Conservation (phyloP, 1,139 yeast species). For the Nakaseomyces uthaithaninus region DNA sequence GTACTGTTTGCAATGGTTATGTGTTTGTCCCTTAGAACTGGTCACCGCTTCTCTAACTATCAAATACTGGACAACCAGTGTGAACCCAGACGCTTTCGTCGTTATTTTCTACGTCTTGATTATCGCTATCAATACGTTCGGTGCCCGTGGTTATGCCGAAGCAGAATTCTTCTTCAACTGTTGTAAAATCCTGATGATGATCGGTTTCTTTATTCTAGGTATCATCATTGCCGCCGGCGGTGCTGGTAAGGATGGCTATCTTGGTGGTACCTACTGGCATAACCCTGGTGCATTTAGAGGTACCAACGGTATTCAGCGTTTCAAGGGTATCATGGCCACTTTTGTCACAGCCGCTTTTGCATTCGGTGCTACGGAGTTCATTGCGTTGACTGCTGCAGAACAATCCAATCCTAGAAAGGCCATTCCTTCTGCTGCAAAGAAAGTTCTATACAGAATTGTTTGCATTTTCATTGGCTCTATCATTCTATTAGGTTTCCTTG, state of each 20-base stretch:
- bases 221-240: conserved; percentile 61
- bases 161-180: conserved; percentile 57
- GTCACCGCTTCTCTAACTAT: conserved; percentile 71
- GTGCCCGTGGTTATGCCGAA: conserved; percentile 68
- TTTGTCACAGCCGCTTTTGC: conserved; percentile 85
- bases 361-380: conserved; percentile 74
- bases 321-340: conserved; percentile 76
- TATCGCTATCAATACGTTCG: conserved; percentile 50
- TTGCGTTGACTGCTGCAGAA: conserved; percentile 87
- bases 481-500: conserved; percentile 56
- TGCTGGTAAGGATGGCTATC: conserved; percentile 51
- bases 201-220: conserved; percentile 58
- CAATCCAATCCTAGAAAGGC: conserved; percentile 70
- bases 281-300: conserved; percentile 49
- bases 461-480: conserved; percentile 54
- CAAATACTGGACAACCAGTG: conserved; percentile 39
- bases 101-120: conserved; percentile 56
- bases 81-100: conserved; percentile 61
- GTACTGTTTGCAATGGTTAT: conserved; percentile 73
- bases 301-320: conserved; percentile 32
- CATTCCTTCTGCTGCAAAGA: conserved; percentile 67
- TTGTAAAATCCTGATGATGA: conserved; percentile 52
- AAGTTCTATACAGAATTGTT: conserved; percentile 66
- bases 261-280: conserved; percentile 57
- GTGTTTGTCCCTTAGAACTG: conserved; percentile 66